These are phyloP conservation scores for Neurospora sp. DNA, from an alignment of 495 filamentous ascomycete species.

Conservation along the genomic window DNA sequence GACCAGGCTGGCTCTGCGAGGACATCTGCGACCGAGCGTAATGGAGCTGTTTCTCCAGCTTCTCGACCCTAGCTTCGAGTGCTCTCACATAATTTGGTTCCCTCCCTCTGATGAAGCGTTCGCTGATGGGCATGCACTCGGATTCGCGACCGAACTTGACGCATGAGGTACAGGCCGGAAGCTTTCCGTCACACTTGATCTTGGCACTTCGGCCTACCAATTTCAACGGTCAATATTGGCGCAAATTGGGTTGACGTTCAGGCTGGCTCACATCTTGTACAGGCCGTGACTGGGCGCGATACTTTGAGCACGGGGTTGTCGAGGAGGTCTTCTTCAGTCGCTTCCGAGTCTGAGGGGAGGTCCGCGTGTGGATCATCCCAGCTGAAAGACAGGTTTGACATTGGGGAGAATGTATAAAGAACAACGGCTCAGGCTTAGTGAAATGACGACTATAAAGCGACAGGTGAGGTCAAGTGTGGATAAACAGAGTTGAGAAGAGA, in stretches of 20 bases:
- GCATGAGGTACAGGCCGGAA: constrained; percentile 87
- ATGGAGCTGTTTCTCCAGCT: constrained; percentile 60
- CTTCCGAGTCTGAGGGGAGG: not conserved
- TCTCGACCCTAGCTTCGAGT: constrained; percentile 78
- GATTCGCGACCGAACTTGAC: constrained; percentile 70
- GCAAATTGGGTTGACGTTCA: not conserved
- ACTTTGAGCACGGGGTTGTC: constrained; percentile 80
- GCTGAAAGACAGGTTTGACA: not conserved
- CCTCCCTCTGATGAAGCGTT: constrained; percentile 88
- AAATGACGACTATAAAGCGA: not conserved
- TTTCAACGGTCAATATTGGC: constrained; percentile 11
- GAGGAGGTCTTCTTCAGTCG: constrained; percentile 15
- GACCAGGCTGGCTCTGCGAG: constrained; percentile 23
- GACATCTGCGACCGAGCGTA: constrained; percentile 51
- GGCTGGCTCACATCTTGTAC: constrained; percentile 61
- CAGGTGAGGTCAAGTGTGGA: not conserved
- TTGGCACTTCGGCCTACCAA: constrained; percentile 64
- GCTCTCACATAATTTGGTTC: constrained; percentile 93
- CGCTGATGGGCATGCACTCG: constrained; percentile 86
- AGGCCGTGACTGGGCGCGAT: constrained; percentile 84
- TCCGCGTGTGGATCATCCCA: not conserved
- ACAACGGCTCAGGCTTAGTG: not conserved
- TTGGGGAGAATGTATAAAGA: not conserved
- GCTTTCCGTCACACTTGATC: constrained; percentile 91
- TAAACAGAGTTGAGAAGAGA: not conserved